Evolutionary conservation across 2,329 filamentous ascomycete species (phyloP).

Genomic region (Fusarium sp.): DNA sequence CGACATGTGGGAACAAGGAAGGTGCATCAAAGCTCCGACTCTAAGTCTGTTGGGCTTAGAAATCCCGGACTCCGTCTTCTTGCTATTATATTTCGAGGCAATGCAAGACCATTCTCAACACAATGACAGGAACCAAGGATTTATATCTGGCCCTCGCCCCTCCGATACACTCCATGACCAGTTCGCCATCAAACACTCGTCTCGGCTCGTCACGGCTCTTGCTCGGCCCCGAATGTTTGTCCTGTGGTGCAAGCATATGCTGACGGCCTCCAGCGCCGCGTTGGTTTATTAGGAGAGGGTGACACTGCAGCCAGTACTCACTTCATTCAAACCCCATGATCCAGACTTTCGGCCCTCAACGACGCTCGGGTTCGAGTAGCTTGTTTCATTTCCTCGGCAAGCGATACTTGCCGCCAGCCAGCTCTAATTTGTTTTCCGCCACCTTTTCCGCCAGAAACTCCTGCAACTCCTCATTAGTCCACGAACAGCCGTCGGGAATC

Average conservation of each 20-base stretch:
- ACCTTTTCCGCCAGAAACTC: conserved; percentile 85
- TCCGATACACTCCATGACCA: background rate
- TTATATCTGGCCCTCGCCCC: conserved; percentile 4
- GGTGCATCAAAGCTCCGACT: background rate
- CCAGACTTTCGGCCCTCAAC: conserved; percentile 3
- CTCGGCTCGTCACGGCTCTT: conserved; percentile 2
- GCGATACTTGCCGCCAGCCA: conserved; percentile 76
- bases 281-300: conserved; percentile 15
- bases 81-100: background rate
- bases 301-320: conserved; percentile 27
- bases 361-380: background rate
- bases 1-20: conserved; percentile 25
- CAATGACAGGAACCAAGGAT: background rate
- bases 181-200: background rate
- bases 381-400: conserved; percentile 64
- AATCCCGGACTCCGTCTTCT: background rate
- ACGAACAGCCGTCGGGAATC: conserved; percentile 87
- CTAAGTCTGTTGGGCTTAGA: background rate
- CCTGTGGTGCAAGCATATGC: conserved; percentile 3
- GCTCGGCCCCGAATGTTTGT: conserved; percentile 15
- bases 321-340: conserved; percentile 15
- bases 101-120: background rate
- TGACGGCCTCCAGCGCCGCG: conserved; percentile 13
- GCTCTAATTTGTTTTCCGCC: conserved; percentile 75
- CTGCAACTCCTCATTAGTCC: conserved; percentile 87